phyloP scores from a whole-genome alignment of 108 stramenopile genomes.

The Nannochloropsis gaditana region DNA sequence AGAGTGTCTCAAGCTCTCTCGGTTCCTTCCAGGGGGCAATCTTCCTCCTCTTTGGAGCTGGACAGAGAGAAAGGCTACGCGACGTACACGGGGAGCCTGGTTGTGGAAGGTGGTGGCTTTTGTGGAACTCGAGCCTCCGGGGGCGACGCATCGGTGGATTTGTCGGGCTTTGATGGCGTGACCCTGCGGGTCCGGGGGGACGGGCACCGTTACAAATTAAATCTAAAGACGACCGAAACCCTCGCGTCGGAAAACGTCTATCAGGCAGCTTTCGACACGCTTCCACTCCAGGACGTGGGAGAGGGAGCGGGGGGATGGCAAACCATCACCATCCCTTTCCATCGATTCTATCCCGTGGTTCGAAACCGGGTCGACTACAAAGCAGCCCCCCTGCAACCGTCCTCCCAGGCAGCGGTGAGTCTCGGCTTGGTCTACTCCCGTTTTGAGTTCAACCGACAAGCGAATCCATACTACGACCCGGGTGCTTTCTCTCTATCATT shows the following conservation, averaged over 20 bases:
- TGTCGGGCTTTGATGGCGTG: constrained; percentile 36
- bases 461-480: constrained; percentile 32
- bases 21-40: not conserved
- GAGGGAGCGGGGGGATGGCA: not conserved
- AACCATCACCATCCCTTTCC: constrained; percentile 22
- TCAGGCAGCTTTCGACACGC: constrained; percentile 45
- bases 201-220: constrained; percentile 43
- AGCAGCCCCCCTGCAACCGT: not conserved
- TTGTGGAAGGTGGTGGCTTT: constrained; percentile 41
- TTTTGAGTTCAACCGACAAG: constrained; percentile 38
- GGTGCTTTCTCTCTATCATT: constrained; percentile 37
- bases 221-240: constrained; percentile 27
- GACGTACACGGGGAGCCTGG: constrained; percentile 34
- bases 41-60: not conserved
- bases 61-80: constrained; percentile 23
- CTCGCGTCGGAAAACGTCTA: constrained; percentile 33
- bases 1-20: not conserved
- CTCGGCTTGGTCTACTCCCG: constrained; percentile 40
- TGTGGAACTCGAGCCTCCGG: constrained; percentile 39
- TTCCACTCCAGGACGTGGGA: not conserved
- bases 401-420: not conserved
- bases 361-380: constrained; percentile 38
- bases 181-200: constrained; percentile 38
- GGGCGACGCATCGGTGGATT: constrained; percentile 23
- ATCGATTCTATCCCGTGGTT: constrained; percentile 35